A percentile compares a stretch with the other conserved stretches of the same genome.
Conservation (phyloP, 2,329 filamentous ascomycete species). For the Penicillium occitanis region DNA sequence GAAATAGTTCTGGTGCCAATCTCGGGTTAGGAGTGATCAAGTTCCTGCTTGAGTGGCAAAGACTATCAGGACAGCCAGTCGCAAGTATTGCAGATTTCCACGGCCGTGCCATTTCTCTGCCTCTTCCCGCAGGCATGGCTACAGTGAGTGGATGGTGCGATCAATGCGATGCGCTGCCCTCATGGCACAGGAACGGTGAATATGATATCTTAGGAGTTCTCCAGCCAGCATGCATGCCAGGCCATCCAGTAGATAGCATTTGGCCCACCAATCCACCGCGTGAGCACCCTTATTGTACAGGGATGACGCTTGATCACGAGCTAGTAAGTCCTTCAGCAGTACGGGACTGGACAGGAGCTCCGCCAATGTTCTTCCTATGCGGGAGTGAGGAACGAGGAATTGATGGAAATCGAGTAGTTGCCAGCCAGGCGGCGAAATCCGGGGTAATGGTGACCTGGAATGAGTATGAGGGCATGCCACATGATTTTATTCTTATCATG, state of each 20-base stretch:
- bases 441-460: conserved; percentile 9
- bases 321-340: conserved; percentile 15
- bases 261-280: conserved; percentile 18
- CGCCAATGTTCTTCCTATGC: conserved; percentile 16
- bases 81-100: conserved; percentile 7
- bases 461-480: conserved; percentile 18
- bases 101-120: neutral
- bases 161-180: conserved; percentile 15
- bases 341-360: conserved; percentile 15
- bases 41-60: conserved; percentile 16
- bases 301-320: conserved; percentile 13
- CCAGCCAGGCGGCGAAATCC: conserved; percentile 14
- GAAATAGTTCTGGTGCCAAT: conserved; percentile 17
- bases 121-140: conserved; percentile 10
- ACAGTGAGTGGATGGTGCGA: conserved; percentile 17
- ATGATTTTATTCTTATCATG: conserved; percentile 11
- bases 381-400: conserved; percentile 15
- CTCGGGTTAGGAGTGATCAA: conserved; percentile 12
- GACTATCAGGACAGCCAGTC: conserved; percentile 2
- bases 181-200: conserved; percentile 16
- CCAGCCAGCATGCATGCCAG: conserved; percentile 19
- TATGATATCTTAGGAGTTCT: conserved; percentile 15
- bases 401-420: conserved; percentile 18
- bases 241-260: conserved; percentile 10
- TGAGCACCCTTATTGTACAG: conserved; percentile 17